Percentiles rank a stretch among this genome's conserved stretches.
These are phyloP conservation scores for Neurospora sp. DNA, from an alignment of 495 filamentous ascomycete genomes.

Conservation along the genomic window DNA sequence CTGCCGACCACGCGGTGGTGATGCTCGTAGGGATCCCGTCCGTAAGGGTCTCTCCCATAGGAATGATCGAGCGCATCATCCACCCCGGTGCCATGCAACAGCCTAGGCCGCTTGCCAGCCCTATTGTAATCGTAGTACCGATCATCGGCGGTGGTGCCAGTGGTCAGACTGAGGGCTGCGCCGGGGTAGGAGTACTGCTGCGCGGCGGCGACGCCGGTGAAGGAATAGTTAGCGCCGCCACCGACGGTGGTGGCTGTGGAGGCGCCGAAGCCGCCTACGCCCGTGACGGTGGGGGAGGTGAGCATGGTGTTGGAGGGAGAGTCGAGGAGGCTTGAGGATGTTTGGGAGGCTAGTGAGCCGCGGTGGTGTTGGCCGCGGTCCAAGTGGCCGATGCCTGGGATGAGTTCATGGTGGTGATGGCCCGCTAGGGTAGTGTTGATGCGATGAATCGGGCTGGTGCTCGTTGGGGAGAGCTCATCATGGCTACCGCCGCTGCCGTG, in stretches of 20 bases:
- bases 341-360: neutral
- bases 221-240: neutral
- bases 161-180: neutral
- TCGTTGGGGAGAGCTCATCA: neutral
- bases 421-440: neutral
- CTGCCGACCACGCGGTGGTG: neutral
- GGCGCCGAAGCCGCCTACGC: neutral
- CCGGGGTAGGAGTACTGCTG: neutral
- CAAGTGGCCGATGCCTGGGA: neutral
- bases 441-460: neutral
- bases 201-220: neutral
- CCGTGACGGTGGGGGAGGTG: neutral
- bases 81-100: neutral
- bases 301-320: neutral
- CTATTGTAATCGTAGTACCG: neutral
- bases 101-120: neutral
- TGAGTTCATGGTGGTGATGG: neutral
- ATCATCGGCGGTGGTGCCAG: neutral
- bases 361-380: neutral
- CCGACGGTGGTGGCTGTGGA: neutral
- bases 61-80: neutral
- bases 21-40: neutral
- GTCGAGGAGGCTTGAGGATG: neutral
- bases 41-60: neutral
- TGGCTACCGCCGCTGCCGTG: neutral